Evolutionary conservation across 2,329 filamentous ascomycete species (phyloP), one percentile per base, ranked within the genome.

Genomic region (Cladosporium halotolerans): DNA sequence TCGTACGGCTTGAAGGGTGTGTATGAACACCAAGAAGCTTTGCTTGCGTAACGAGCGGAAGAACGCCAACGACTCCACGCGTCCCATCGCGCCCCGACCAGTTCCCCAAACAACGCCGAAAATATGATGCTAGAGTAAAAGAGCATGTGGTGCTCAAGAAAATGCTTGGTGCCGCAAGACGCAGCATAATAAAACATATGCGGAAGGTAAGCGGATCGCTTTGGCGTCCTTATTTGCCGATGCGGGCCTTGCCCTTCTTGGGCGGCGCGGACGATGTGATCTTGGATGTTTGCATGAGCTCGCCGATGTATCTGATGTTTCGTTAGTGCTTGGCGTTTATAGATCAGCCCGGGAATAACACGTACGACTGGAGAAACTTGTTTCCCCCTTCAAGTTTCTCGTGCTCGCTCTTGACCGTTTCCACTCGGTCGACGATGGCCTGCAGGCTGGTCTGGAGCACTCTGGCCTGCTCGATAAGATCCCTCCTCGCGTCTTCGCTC

Each of bases 371-470:
- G 45, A 99, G 74, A 67, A 97, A 96, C 66, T 90, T 92, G 78
- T 99, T 99, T 70, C 96, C 91, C 70, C 81, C 93, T 71, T 97
- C 91, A 52, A 99, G 83, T 72, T 96, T 96, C 73, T 96, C 89
- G 68, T 99, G 91, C 68, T 97, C 92, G 62, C 88, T 86, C 70
- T 90, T 89, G 59, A 97, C 91, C 31, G 89, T 88, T 67, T 99
- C 93, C 68, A 97, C 95, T 48, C 90, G 87, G 71, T 96, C 89
- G 60, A 96, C 89, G 41, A 97, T 86, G 58, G 86, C 88, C 57
- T 95, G 79, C 33, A 99, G 82, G 28, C 89, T 95, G 51, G 90
- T 88, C 72, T 99, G 93, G 28, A 97, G 77, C 44, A 83, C 82
- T 70, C 89, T 89, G 55, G 92, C 91, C 73, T 96, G 90, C 79